Evolutionary conservation across 2,329 filamentous ascomycete species (phyloP), one percentile per base, ranked within the genome.

Genomic region (Pyrenochaeta sp.): DNA sequence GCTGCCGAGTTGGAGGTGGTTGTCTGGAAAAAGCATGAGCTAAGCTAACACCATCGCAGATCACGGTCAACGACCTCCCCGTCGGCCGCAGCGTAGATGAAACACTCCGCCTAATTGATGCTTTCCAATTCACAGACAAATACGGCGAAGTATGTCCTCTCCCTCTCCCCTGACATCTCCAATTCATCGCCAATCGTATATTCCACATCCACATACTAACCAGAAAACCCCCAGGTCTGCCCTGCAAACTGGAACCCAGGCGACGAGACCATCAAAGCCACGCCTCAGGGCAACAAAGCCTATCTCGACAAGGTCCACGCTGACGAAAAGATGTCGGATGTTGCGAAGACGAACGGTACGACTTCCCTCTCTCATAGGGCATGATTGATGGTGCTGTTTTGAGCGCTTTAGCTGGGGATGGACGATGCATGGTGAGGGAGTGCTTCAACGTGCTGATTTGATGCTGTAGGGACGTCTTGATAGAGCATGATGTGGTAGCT

Each of bases 81-180:
- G 86, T 89, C 62, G 87, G 87, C 59, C 85, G 87, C 65, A 83
- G 84, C 65, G 87, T 89, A 53, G 85, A 88, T 72, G 87, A 90
- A 79, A 84, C 85, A 1, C 81, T 88, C 66, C 85, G 87, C 39
- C 74, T 84, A 34, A 76, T 85, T 52, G 83, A 85, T 59, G 83
- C 83, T 27, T 81, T 84, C 67, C 78, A 82, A 61, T 78, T 78
- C 69, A 77, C 75, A 39, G 77, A 78, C 66, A 78, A 79, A 62
- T 78, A 79, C 63, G 77, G 77, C 68, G 77, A 78, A 67, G 70
- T 72, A 59, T 32, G 64, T 58, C 22, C 5, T n/a, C 15, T 15
- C 10, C 27, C 22, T 24, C 28, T 13, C 36, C 28, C 13, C 9
- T n/a, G 10, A 10, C 13, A 42, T 45, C 10, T 28, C 30, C 37